These are phyloP conservation scores for Wickerhamomyces bisporus DNA, from an alignment of 805 yeast species.

Conservation along the genomic window DNA sequence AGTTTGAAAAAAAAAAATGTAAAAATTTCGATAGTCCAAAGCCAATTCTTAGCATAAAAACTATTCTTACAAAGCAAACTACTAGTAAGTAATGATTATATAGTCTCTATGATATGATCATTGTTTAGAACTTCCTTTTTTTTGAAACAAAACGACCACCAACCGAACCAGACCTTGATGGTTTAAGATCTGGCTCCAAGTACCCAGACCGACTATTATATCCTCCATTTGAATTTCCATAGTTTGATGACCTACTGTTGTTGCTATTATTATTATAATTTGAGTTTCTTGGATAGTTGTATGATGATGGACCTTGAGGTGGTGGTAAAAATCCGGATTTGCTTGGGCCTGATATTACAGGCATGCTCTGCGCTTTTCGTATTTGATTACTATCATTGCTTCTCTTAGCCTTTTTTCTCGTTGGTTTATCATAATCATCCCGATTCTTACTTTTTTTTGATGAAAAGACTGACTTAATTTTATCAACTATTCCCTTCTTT, in stretches of 20 bases:
- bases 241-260: background rate
- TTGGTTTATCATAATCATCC: background rate
- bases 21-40: no score
- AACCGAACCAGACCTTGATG: conserved; percentile 6
- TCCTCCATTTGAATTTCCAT: conserved; percentile 1
- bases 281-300: conserved; percentile 10
- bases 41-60: no score
- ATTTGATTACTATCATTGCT: conserved; percentile 9
- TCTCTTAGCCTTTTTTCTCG: conserved; percentile 14
- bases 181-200: conserved; percentile 6
- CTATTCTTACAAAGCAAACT: no score
- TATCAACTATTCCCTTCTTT: conserved; percentile 14
- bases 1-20: no score
- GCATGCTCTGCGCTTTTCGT: conserved; percentile 20
- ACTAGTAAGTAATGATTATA: no score
- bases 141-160: background rate
- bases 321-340: conserved; percentile 13
- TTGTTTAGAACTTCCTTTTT: conserved; percentile 1
- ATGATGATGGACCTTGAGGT: conserved; percentile 6
- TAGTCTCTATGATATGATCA: background rate
- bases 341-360: conserved; percentile 4
- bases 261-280: conserved; percentile 2
- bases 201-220: conserved; percentile 13
- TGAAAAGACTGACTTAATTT: conserved; percentile 15
- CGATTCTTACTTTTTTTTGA: conserved; percentile 17